Evolutionary conservation across 2,329 filamentous ascomycete genomes (phyloP).

Genomic region (Fusarium paranaense): DNA sequence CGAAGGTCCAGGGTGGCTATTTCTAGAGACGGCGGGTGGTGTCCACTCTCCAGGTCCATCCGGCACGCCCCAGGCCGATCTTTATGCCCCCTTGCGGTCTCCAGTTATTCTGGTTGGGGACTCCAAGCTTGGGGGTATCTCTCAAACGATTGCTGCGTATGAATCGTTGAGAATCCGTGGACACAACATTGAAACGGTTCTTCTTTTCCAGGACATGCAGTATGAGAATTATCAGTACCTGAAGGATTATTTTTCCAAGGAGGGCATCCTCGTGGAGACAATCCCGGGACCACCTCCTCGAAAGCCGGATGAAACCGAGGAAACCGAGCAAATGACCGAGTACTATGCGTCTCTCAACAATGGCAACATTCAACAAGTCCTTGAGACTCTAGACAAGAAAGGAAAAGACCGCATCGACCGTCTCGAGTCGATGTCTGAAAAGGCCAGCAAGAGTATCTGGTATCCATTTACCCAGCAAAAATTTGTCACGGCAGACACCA

Average conservation of each 20-base stretch:
- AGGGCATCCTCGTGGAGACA: constrained; percentile 66
- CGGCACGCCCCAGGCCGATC: constrained; percentile 80
- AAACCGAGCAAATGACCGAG: constrained; percentile 66
- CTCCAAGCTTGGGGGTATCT: constrained; percentile 81
- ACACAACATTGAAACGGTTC: constrained; percentile 78
- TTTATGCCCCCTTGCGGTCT: constrained; percentile 79
- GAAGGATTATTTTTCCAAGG: constrained; percentile 72
- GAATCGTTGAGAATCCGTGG: constrained; percentile 83
- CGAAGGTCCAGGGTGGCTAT: constrained; percentile 68
- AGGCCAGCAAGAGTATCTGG: constrained; percentile 78
- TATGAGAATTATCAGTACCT: constrained; percentile 79
- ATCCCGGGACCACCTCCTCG: constrained; percentile 70
- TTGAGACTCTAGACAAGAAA: constrained; percentile 62
- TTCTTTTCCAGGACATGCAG: constrained; percentile 74
- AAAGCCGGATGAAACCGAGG: constrained; percentile 53
- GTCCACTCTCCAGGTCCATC: constrained; percentile 84
- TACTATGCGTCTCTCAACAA: constrained; percentile 70
- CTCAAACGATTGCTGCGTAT: constrained; percentile 81
- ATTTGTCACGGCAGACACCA: constrained; percentile 68
- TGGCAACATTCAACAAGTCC: constrained; percentile 56
- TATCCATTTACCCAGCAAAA: constrained; percentile 89
- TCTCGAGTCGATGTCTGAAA: constrained; percentile 70
- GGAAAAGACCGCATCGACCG: constrained; percentile 68
- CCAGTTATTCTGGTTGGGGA: constrained; percentile 82
- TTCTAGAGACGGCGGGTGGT: constrained; percentile 86